These are phyloP conservation scores for Russula olivacea DNA, from an alignment of 768 basidiomycete species.

Conservation along the genomic window DNA sequence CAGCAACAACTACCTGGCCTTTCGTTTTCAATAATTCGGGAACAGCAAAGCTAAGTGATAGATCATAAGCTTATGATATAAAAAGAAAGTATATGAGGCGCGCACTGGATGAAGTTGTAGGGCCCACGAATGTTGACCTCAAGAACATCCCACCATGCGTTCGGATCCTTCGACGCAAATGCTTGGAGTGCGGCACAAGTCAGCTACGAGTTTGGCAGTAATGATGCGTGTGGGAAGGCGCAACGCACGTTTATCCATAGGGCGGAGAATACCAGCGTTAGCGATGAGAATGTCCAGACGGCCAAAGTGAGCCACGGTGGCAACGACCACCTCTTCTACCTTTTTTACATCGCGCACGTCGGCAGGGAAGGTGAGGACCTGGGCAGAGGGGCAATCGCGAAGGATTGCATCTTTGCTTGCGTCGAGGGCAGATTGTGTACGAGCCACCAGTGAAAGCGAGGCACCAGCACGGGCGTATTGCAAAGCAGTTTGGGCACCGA, in stretches of 20 bases:
- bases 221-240: not conserved
- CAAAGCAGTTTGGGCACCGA: constrained; percentile 23
- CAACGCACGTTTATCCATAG: not conserved
- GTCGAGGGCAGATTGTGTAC: constrained; percentile 7
- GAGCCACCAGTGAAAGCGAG: constrained; percentile 13
- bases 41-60: not conserved
- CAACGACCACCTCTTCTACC: constrained; percentile 1
- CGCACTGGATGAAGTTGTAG: constrained; percentile 14
- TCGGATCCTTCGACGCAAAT: constrained; percentile 6
- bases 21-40: constrained; percentile 12
- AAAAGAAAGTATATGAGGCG: not conserved
- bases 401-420: constrained; percentile 3
- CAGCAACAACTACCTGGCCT: not conserved
- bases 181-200: not conserved
- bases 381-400: not conserved
- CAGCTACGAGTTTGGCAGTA: not conserved
- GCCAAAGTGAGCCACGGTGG: constrained; percentile 3
- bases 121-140: constrained; percentile 19
- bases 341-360: constrained; percentile 10
- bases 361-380: constrained; percentile 5
- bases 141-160: constrained; percentile 14
- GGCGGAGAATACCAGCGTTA: not conserved
- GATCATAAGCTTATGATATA: not conserved
- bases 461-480: constrained; percentile 25
- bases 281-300: constrained; percentile 19